A percentile compares a stretch with the other conserved stretches of the same genome.
Evolutionary conservation across 2,329 filamentous ascomycete species (phyloP).

Genomic region (Penicillium hordei): DNA sequence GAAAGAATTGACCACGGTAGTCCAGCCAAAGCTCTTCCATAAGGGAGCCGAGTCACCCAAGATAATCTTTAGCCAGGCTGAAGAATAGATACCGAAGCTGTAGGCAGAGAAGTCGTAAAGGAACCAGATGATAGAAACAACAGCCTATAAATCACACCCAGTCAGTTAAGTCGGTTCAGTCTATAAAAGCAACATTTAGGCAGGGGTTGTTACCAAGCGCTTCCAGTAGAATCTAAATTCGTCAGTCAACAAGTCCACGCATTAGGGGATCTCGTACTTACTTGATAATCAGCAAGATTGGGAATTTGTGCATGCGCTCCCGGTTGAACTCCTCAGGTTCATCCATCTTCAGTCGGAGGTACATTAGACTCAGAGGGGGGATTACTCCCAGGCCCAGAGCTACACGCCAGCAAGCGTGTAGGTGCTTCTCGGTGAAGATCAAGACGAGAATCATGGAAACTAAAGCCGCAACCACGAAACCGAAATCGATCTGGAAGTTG

Average conservation of each 20-base stretch:
- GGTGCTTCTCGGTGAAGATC: conserved; percentile 61
- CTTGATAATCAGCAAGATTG: conserved; percentile 53
- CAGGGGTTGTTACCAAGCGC: conserved; percentile 53
- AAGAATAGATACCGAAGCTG: conserved; percentile 82
- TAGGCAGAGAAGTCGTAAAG: conserved; percentile 85
- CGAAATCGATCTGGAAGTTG: conserved; percentile 81
- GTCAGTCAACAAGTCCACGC: conserved; percentile 24
- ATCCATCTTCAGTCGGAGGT: conserved; percentile 69
- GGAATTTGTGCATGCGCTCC: conserved; percentile 66
- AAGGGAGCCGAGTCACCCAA: conserved; percentile 61
- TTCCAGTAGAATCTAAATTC: conserved; percentile 70
- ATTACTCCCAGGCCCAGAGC: conserved; percentile 75
- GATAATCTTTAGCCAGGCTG: conserved; percentile 59
- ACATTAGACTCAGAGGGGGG: conserved; percentile 71
- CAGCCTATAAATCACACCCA: conserved; percentile 32
- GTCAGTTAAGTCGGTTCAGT: conserved; percentile 11
- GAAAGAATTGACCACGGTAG: conserved; percentile 82
- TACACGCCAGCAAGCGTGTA: conserved; percentile 77
- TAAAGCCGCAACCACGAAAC: conserved; percentile 78
- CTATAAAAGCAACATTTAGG: background rate
- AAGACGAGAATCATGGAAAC: conserved; percentile 67
- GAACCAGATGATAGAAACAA: conserved; percentile 79
- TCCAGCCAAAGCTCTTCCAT: conserved; percentile 83
- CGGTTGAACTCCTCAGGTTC: conserved; percentile 76
- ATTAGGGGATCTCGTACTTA: conserved; percentile 24